Percentiles rank a stretch among this genome's conserved stretches.
Evolutionary conservation across 768 basidiomycete genomes (phyloP).

Genomic region (Trametes cingulata): DNA sequence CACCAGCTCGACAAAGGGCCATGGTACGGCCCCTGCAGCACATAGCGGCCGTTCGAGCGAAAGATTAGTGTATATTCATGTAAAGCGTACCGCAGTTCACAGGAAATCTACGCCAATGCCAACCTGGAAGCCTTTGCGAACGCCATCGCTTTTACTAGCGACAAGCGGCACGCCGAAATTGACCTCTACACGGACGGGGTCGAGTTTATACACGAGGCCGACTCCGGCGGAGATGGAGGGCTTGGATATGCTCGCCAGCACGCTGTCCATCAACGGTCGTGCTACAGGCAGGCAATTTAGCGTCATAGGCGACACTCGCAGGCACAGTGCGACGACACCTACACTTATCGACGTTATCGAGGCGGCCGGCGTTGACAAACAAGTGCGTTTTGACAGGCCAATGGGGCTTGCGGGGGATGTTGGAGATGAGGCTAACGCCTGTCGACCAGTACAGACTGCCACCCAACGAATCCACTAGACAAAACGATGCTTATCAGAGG

Average conservation of each 20-base stretch:
- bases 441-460: constrained; percentile 82
- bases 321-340: constrained; percentile 24
- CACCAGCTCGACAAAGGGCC: no score
- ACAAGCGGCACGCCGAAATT: constrained; percentile 86
- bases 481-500: neutral
- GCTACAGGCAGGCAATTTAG: constrained; percentile 31
- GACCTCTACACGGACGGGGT: constrained; percentile 82
- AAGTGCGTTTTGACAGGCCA: constrained; percentile 85
- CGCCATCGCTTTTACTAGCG: constrained; percentile 63
- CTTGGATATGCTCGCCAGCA: constrained; percentile 42
- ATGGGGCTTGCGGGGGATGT: constrained; percentile 68
- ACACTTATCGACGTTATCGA: constrained; percentile 65
- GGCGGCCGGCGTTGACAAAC: constrained; percentile 80
- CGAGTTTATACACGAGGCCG: constrained; percentile 81
- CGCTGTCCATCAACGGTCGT: constrained; percentile 39
- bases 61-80: constrained; percentile 12
- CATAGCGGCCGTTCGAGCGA: neutral
- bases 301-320: constrained; percentile 13
- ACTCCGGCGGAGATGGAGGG: constrained; percentile 82
- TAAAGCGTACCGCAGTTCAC: constrained; percentile 33
- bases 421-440: constrained; percentile 72
- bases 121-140: constrained; percentile 72
- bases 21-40: neutral
- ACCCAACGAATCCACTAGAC: constrained; percentile 77
- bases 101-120: constrained; percentile 83